Evolutionary conservation across 2,329 filamentous ascomycete genomes (phyloP).

Genomic region (Leptographium radiaticola): DNA sequence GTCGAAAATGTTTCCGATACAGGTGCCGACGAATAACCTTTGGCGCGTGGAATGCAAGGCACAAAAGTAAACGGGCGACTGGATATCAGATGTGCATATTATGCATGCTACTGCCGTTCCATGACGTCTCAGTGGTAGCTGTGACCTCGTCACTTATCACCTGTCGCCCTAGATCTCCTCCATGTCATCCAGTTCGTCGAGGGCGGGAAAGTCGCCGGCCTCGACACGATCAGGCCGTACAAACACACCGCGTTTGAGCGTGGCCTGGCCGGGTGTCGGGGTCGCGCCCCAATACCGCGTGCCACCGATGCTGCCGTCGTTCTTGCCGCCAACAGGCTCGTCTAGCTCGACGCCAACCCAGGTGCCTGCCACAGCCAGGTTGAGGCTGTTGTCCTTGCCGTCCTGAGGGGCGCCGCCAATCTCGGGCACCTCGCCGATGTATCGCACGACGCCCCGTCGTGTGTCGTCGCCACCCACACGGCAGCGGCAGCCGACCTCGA

Average conservation of each 20-base stretch:
- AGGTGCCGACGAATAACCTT: too few relatives aligned
- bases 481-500: conserved; percentile 49
- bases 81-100: too few relatives aligned
- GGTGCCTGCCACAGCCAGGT: conserved; percentile 26
- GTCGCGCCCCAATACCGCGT: conserved; percentile 57
- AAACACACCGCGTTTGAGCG: conserved; percentile 61
- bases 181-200: conserved; percentile 66
- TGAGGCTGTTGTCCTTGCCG: conserved; percentile 25
- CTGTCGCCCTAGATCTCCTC: conserved; percentile 48
- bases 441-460: conserved; percentile 56
- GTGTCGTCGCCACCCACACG: conserved; percentile 54
- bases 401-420: conserved; percentile 26
- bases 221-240: conserved; percentile 68
- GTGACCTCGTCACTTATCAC: background rate
- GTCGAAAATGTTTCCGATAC: too few relatives aligned
- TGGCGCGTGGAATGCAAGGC: too few relatives aligned
- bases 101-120: background rate
- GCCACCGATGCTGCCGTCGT: conserved; percentile 53
- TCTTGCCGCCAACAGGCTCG: conserved; percentile 72
- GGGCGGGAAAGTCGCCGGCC: conserved; percentile 55
- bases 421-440: conserved; percentile 61
- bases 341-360: conserved; percentile 69
- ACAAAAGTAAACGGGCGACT: too few relatives aligned
- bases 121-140: background rate
- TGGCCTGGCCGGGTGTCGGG: conserved; percentile 23